Base-by-base conservation (phyloP, 768 basidiomycete species). In the Lyophyllum atratum region DNA sequence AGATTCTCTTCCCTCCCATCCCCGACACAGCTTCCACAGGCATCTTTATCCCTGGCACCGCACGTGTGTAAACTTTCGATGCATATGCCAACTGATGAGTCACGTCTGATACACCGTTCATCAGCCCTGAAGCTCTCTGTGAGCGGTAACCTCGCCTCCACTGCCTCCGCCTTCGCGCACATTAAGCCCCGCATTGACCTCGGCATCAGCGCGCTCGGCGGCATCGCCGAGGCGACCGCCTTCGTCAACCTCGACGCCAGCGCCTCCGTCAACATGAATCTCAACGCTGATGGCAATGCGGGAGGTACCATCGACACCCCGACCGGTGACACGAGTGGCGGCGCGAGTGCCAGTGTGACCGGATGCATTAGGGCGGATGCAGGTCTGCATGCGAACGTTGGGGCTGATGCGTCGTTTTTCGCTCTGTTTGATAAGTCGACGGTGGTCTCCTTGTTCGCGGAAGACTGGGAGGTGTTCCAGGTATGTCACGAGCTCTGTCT, bases 161-260 rank as follows among this genome's bases (percentile, higher is more conserved):
- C 66, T 28, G 71, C 67, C 15, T 65, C 60, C 5, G 31, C 76
- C 28, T 55, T 62, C 15, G 77, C 71, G 1, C 74, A 78, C 54
- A 57, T 80, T 40, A 75, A 73, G 51, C 78, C 77, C 1, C 56
- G 61, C 52, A 56, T 76, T 28, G 65, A 73, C 17, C 66, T 79
- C 44, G 74, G 74, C 9, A 58, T 79, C 48, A 56, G 54, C 37
- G 70, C 70, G 3, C 60, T 77, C 25, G 66, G 59, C 39, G 69
- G 64, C 28, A 47, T 66, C 42, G 70, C 67, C 11, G 46, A 66
- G 33, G 71, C 75, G 19, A 65, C 56, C 3, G 61, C 74, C 52
- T 70, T 68, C 62, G 59, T 74, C 46, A 59, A 72, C n/a, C 46
- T 68, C 14, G 68, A 66, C 55, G 64, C 64, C 15, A 59, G 49